Conservation (phyloP, 192 early-diverging fungal genomes). For the Phycomyces blakesleeanus region DNA sequence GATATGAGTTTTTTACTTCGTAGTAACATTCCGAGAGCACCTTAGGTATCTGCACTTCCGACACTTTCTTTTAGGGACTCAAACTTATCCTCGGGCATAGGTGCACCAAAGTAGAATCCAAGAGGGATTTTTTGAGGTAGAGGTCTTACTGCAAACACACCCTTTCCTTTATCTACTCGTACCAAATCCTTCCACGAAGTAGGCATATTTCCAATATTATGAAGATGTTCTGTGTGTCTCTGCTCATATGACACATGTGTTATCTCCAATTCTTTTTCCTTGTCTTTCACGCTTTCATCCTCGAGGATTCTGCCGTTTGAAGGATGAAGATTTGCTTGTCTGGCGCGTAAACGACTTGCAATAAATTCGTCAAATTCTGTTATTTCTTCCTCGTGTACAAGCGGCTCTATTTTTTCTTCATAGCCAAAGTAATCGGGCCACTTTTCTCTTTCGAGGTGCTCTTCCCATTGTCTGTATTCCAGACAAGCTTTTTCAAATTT, state of each 20-base stretch:
- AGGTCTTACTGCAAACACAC: constrained; percentile 63
- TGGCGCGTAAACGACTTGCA: constrained; percentile 14
- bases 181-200: constrained; percentile 39
- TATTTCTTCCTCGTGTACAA: background rate
- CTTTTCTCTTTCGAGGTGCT: constrained; percentile 62
- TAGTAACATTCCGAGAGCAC: too few species aligned
- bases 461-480: constrained; percentile 74
- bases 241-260: too few species aligned
- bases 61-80: constrained; percentile 79
- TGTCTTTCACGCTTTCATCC: too few species aligned
- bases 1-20: too few species aligned
- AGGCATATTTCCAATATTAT: background rate
- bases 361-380: constrained; percentile 26
- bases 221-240: background rate
- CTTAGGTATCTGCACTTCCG: constrained; percentile 53
- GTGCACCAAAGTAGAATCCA: constrained; percentile 94
- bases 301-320: background rate
- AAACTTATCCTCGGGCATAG: constrained; percentile 92
- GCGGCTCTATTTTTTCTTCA: constrained; percentile 26
- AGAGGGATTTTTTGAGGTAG: constrained; percentile 70
- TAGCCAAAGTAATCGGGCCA: constrained; percentile 84
- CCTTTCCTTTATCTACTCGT: constrained; percentile 41
- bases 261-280: too few species aligned
- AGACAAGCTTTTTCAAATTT: constrained; percentile 66
- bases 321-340: background rate